phyloP scores from a whole-genome alignment of 1,284 basidiomycete genomes.

The Singerocomus rubriflavus region DNA sequence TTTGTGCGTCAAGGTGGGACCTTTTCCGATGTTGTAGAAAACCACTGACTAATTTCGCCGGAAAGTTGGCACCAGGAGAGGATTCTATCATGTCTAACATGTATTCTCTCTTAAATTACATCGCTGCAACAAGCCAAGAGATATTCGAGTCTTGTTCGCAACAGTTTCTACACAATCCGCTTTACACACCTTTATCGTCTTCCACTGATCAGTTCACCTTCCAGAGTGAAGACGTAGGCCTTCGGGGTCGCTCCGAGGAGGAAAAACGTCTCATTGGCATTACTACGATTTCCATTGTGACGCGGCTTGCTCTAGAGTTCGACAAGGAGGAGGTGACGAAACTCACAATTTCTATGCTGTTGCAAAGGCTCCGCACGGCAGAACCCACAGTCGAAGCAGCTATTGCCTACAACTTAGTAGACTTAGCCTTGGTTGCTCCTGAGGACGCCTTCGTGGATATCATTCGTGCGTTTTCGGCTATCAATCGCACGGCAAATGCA shows the following conservation, averaged over 20 bases:
- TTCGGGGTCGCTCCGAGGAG: slow-evolving; percentile 74
- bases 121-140: slow-evolving; percentile 78
- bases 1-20: slow-evolving; percentile 77
- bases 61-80: slow-evolving; percentile 79
- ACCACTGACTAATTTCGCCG: slow-evolving; percentile 4
- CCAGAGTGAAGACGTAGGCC: slow-evolving; percentile 43
- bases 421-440: slow-evolving; percentile 80
- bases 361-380: slow-evolving; percentile 83
- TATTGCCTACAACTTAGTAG: slow-evolving; percentile 89
- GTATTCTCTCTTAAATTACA: slow-evolving; percentile 93
- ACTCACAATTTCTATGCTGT: slow-evolving; percentile 86
- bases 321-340: slow-evolving; percentile 80
- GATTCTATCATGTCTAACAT: slow-evolving; percentile 93
- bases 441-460: slow-evolving; percentile 82
- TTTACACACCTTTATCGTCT: slow-evolving; percentile 47
- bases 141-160: slow-evolving; percentile 52
- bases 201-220: slow-evolving; percentile 29
- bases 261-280: slow-evolving; percentile 84
- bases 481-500: slow-evolving; percentile 79
- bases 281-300: slow-evolving; percentile 88
- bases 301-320: slow-evolving; percentile 81
- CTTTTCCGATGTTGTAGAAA: neutral
- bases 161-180: slow-evolving; percentile 41
- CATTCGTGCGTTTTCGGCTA: slow-evolving; percentile 80
- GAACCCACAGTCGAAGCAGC: slow-evolving; percentile 87